Percentiles rank a stretch among this genome's conserved stretches.
Conservation (phyloP, 2,329 filamentous ascomycete species). For the Leptographium galeiforme region DNA sequence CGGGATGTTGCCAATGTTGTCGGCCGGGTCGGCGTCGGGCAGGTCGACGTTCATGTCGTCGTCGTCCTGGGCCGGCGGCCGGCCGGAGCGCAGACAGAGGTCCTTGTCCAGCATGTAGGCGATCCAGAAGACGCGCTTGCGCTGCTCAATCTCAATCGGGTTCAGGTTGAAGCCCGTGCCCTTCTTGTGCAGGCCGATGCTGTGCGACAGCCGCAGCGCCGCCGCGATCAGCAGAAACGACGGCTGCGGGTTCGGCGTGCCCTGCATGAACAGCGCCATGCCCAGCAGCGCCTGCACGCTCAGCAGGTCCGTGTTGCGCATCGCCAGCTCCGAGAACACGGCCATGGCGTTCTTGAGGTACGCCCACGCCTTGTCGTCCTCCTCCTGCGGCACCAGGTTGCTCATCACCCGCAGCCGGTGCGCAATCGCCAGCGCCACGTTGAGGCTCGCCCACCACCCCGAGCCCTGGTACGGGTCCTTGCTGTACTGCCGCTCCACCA, state of each 20-base stretch:
- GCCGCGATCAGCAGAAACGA: constrained; percentile 83
- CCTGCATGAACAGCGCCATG: constrained; percentile 89
- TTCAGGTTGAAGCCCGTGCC: constrained; percentile 90
- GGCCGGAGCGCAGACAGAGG: constrained; percentile 43
- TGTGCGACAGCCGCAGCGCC: constrained; percentile 81
- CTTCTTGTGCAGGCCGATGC: constrained; percentile 87
- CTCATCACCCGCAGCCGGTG: constrained; percentile 91
- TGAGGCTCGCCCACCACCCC: constrained; percentile 97
- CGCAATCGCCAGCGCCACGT: constrained; percentile 84
- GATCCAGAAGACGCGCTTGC: constrained; percentile 53
- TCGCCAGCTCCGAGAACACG: constrained; percentile 80
- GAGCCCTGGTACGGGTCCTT: constrained; percentile 85
- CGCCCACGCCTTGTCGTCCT: constrained; percentile 89
- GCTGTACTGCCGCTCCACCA: constrained; percentile 89
- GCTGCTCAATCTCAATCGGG: constrained; percentile 85
- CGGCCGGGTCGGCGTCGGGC: constrained; percentile 76
- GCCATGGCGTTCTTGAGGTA: constrained; percentile 96
- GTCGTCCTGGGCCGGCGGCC: constrained; percentile 48
- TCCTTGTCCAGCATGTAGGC: constrained; percentile 54
- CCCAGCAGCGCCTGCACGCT: constrained; percentile 89
- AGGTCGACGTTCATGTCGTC: constrained; percentile 89
- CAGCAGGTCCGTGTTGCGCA: constrained; percentile 89
- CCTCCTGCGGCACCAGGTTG: constrained; percentile 77
- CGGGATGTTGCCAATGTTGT: constrained; percentile 91
- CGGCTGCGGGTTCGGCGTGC: constrained; percentile 91